Evolutionary conservation across 2,329 filamentous ascomycete species (phyloP).

Genomic region (Ceratocystis harringtonii): DNA sequence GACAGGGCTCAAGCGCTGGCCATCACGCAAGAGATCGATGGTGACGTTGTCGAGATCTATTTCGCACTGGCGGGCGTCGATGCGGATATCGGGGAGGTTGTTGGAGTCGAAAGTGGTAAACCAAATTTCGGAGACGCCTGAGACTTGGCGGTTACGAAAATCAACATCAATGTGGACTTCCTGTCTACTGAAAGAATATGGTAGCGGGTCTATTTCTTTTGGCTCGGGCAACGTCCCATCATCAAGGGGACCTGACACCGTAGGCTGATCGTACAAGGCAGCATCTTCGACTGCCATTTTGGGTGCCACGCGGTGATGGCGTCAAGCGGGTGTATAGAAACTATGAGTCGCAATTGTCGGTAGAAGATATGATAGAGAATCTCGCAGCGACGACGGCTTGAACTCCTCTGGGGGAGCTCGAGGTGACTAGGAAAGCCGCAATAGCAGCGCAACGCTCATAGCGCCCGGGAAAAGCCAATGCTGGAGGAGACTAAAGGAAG

Average conservation of each 20-base stretch:
- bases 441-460: slow-evolving; percentile 15
- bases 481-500: not conserved
- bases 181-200: slow-evolving; percentile 56
- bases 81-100: slow-evolving; percentile 41
- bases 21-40: slow-evolving; percentile 30
- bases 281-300: slow-evolving; percentile 7
- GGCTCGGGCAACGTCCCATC: slow-evolving; percentile 25
- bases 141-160: slow-evolving; percentile 59
- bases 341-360: not conserved
- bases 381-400: not conserved
- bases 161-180: slow-evolving; percentile 81
- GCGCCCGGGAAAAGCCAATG: slow-evolving; percentile 5
- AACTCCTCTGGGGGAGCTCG: slow-evolving; percentile 4
- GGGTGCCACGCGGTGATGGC: not conserved
- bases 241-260: slow-evolving; percentile 14
- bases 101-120: slow-evolving; percentile 48
- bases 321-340: not conserved
- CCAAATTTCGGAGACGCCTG: slow-evolving; percentile 67
- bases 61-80: slow-evolving; percentile 48
- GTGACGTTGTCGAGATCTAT: slow-evolving; percentile 41
- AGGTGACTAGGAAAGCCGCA: slow-evolving; percentile 11
- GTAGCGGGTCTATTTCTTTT: slow-evolving; percentile 26
- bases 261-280: slow-evolving; percentile 3
- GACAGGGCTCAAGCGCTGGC: slow-evolving; percentile 19
- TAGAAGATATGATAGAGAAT: not conserved